Base-by-base conservation (phyloP, 2,329 filamentous ascomycete species). In the Penicillium frequentans region DNA sequence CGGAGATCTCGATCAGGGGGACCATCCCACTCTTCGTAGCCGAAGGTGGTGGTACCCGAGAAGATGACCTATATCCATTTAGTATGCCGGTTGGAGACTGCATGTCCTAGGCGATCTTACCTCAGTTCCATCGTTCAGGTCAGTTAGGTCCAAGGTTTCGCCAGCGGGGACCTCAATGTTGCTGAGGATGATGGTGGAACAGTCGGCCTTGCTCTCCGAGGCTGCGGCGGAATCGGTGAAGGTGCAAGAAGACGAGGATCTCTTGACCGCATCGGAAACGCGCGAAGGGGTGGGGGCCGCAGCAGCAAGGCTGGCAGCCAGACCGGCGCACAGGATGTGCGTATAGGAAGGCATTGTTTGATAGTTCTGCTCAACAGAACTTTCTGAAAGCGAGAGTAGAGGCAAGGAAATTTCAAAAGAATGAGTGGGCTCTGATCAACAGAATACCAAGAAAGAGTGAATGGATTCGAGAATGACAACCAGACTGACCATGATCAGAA, bases 41-140 rank as follows among this genome's bases (percentile, higher is more conserved):
- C 86, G 66, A 87, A 90, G 53, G 82, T 85, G n/a, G 87, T 90
- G 14, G 78, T 83, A 44, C 87, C 88, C 56, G 84, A 72, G 72
- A 90, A 90, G 64, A 82, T 83, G 60, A 89, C 80, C 73, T 78
- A 52, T 46, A 16, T 33, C 21, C 13, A 11, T 7, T 44, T 33
- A 31, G 51, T 37, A 39, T 11, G 16, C 7, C 11, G 33, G 21
- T 27, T 24, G 21, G 3, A 7, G 11, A 24, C 3, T 37, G 14
- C 4, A 5, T 16, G 31, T 7, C 5, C 10, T 5, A 8, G 5
- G 19, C n/a, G 19, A 42, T 23, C 58, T 42, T 57, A 63, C 60
- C 33, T 59, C 54, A 21, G 60, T 57, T 16, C 58, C 60, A n/a
- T 52, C 44, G 5, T 49, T 43, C 5, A 63, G 52, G 14, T 54